Base-by-base conservation (phyloP, 2,329 filamentous ascomycete genomes). In the Fusarium tricinctum region DNA sequence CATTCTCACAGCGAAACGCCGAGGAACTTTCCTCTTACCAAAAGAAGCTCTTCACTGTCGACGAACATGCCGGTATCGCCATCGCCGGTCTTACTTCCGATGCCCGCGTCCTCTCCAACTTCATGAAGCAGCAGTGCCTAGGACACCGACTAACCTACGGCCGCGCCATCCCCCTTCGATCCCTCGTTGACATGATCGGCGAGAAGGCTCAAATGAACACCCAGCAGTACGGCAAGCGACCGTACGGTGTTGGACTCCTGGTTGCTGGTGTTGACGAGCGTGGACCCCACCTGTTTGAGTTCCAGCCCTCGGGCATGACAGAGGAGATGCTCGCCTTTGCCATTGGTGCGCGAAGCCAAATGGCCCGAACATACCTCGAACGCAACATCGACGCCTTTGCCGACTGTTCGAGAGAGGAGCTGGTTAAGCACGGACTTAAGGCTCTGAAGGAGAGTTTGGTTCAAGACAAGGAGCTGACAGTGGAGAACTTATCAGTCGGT, bases 21-120 rank as follows among this genome's bases (percentile, higher is more conserved):
- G 96, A 99, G 88, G 96, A 99, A 83, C 91, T 99, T 62, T 99
- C 96, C 66, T 98, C 96, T 52, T 99, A 99, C 88, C 96, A 99
- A 85, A 97, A 97, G 88, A 99, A 99, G 86, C 90, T 99, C 79
- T 97, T 99, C 82, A 89, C 91, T 75, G 91, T 99, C 83, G 96
- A 99, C 82, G 92, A 95, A 76, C 96, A 99, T 82, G 91, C 96
- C 75, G 96, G 94, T 73, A 90, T 99, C 76, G 94, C 95, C 76
- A 97, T 99, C 76, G 96, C 96, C 73, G 96, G 96, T 75, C 92
- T 99, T 67, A 96, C 96, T 72, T 97, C 95, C 61, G 96, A 99
- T 82, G 96, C 95, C 78, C 96, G 96, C 77, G 96, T 99, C 75
- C 94, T 99, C 75, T 97, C 94, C 86, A 99, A 99, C 89, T 99